A percentile compares a stretch with the other conserved stretches of the same genome.
Evolutionary conservation across 805 yeast species (phyloP).

Genomic region (Metschnikowia rubicola): DNA sequence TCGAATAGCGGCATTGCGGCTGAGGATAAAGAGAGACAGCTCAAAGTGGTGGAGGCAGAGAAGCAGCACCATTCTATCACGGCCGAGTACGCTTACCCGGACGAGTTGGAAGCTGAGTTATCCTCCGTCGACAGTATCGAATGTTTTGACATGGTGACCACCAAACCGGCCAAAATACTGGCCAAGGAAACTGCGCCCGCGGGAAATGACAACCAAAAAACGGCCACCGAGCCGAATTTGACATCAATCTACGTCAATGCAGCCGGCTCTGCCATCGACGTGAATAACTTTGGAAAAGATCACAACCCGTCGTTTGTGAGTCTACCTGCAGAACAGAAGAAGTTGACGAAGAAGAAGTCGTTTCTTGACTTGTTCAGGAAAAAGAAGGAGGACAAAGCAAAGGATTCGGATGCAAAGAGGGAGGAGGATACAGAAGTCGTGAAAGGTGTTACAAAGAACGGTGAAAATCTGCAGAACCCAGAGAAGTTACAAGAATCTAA

Average conservation of each 20-base stretch:
- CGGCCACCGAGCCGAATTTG: constrained; percentile 18
- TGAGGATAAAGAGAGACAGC: constrained; percentile 3
- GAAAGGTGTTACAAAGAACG: neutral
- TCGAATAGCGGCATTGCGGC: constrained; percentile 11
- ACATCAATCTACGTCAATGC: constrained; percentile 14
- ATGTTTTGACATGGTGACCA: constrained; percentile 17
- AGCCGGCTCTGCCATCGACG: constrained; percentile 38
- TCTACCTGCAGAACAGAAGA: neutral
- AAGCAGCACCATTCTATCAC: constrained; percentile 7
- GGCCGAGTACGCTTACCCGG: constrained; percentile 13
- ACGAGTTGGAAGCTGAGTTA: neutral
- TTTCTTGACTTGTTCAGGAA: constrained; percentile 36
- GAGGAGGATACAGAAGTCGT: neutral
- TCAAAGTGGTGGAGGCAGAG: constrained; percentile 4
- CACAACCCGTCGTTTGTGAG: constrained; percentile 35
- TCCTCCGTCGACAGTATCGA: constrained; percentile 9
- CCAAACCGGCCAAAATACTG: constrained; percentile 1
- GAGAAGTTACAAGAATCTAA: neutral
- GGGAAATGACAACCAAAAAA: constrained; percentile 2
- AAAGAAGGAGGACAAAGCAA: constrained; percentile 2
- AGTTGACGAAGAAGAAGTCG: constrained; percentile 23
- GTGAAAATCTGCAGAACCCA: neutral
- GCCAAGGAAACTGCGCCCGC: neutral
- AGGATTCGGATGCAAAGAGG: neutral
- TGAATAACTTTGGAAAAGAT: constrained; percentile 37